Evolutionary conservation across 2,329 filamentous ascomycete species (phyloP), one percentile per base, ranked within the genome.

Genomic region (Sporothrix schenckii): DNA sequence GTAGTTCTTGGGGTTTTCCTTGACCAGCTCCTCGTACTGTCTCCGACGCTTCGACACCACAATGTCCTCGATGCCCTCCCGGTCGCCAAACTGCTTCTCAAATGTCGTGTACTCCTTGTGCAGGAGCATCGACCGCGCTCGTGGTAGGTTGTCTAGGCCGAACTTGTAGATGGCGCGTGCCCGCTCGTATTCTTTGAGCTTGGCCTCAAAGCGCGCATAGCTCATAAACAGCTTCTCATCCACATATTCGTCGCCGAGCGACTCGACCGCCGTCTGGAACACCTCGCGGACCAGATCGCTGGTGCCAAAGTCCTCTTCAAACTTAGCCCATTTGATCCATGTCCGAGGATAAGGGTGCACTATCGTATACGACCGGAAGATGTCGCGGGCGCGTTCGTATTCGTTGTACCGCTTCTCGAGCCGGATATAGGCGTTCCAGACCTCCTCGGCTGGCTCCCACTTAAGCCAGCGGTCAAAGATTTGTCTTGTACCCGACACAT

Each of bases 401-500:
- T 99, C 95, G 76, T 90, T 90, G 78, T 98, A 98, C 71, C 95
- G 85, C 84, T 97, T 97, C 83, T 99, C 95, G 72, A 99, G 81
- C 82, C 97, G 97, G 81, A 99, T 97, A 79, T 97, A 98, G 56
- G 94, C 91, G 75, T 89, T 90, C 95, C 95, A 99, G 0, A 94
- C 95, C 56, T 92, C 90, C 85, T 98, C 94, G 75, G 97, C 93
- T 0, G 95, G 95, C 79, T 97, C 93, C 95, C 95, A 99, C 73
- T 92, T 90, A 91, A 99, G 94, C 95, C 95, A 99, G 60, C 95
- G 87, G 82, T 99, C 95, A 78, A 98, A 99, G 0, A 98, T 92
- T 76, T 97, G 92, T 71, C 95, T 86, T 2, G 93, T 96, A 49
- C 94, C 95, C 3, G 94, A 89, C 65, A 99, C 90, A 77, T 99